A percentile compares a stretch with the other conserved stretches of the same genome.
Conservation (phyloP, 345 rosid species). For the Rhodamnia argentea region DNA sequence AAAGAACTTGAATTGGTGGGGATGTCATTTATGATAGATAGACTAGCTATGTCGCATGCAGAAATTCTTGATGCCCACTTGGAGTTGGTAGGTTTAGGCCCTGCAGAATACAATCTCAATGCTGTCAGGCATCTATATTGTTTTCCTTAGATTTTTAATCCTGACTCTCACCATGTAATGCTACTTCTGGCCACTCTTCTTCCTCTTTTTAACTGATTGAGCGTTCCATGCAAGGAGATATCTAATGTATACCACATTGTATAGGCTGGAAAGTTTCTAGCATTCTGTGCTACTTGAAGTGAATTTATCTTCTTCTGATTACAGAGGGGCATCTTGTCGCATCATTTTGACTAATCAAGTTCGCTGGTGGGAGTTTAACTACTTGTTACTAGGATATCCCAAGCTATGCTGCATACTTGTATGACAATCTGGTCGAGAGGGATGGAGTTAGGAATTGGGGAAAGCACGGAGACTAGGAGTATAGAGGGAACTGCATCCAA, state of each 20-base stretch:
- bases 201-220: background rate
- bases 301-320: background rate
- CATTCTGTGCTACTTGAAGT: background rate
- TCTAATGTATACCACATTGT: background rate
- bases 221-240: background rate
- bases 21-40: background rate
- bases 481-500: background rate
- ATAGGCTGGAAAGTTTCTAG: background rate
- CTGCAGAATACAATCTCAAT: background rate
- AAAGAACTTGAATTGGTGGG: background rate
- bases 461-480: background rate
- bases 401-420: background rate
- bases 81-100: background rate
- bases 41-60: background rate
- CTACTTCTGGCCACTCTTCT: background rate
- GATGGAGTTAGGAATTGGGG: background rate
- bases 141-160: background rate
- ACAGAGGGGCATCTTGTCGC: slow-evolving; percentile 41
- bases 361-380: background rate
- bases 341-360: background rate
- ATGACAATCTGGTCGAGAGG: background rate
- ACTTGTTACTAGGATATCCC: background rate
- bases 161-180: background rate
- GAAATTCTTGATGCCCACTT: background rate
- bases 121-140: background rate